A percentile compares a stretch with the other conserved stretches of the same genome.
phyloP scores from a whole-genome alignment of 2,329 filamentous ascomycete species.

The Colletotrichum incanum region DNA sequence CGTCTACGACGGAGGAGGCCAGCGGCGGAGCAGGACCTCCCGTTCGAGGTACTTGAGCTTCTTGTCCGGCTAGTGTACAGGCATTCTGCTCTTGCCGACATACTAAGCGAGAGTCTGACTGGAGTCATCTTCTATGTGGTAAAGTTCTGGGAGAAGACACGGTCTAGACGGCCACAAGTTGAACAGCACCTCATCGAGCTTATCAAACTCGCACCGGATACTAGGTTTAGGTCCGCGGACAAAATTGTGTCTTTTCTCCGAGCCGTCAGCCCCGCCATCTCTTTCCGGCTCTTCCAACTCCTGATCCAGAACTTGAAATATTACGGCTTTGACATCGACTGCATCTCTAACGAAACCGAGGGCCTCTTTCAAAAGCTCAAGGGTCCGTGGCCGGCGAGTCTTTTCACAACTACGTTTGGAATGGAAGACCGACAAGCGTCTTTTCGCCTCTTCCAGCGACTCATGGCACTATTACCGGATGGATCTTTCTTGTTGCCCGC shows the following conservation, averaged over 20 bases:
- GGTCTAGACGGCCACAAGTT: not conserved
- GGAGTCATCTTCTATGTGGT: slow-evolving; percentile 18
- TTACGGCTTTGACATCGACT: slow-evolving; percentile 47
- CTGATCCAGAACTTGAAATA: slow-evolving; percentile 43
- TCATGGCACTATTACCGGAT: slow-evolving; percentile 9
- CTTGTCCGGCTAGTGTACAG: slow-evolving; percentile 9
- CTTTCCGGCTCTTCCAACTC: slow-evolving; percentile 47
- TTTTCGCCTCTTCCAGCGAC: slow-evolving; percentile 12
- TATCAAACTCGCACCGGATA: not conserved
- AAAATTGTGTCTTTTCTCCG: slow-evolving; percentile 4
- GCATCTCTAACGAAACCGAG: slow-evolving; percentile 23
- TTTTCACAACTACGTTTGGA: slow-evolving; percentile 9
- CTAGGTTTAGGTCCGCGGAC: not conserved
- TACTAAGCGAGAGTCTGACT: not conserved
- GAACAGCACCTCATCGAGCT: slow-evolving; percentile 12
- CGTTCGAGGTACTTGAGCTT: slow-evolving; percentile 13
- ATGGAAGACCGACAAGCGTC: not conserved
- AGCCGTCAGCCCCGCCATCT: slow-evolving; percentile 7
- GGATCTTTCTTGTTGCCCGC: not conserved
- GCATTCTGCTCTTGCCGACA: not conserved
- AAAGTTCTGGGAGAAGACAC: slow-evolving; percentile 27
- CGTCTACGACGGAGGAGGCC: slow-evolving; percentile 3
- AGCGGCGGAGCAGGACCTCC: not conserved
- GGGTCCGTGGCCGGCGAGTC: slow-evolving; percentile 23
- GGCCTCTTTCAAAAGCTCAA: slow-evolving; percentile 16